Conservation (phyloP, 2,329 filamentous ascomycete species). For the Xylaria sp. region DNA sequence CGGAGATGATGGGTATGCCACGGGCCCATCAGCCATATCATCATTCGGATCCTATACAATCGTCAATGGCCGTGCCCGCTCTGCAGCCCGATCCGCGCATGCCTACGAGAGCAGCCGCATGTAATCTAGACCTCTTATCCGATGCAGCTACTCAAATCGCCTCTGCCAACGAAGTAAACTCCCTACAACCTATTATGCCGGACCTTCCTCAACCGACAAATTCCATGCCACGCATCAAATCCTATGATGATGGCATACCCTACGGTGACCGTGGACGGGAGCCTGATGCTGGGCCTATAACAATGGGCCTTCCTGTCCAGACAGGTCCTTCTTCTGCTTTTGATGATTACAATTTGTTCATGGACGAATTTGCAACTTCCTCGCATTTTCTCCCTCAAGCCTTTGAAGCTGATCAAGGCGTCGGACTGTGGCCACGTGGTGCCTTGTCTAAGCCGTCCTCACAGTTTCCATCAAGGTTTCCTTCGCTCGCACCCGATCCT, state of each 20-base stretch:
- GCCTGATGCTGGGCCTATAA: conserved; percentile 56
- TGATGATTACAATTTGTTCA: conserved; percentile 69
- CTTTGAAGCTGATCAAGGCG: conserved; percentile 65
- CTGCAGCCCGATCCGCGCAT: conserved; percentile 61
- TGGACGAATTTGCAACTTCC: conserved; percentile 66
- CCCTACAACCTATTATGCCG: conserved; percentile 63
- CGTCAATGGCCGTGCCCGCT: conserved; percentile 53
- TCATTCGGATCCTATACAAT: conserved; percentile 55
- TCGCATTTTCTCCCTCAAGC: conserved; percentile 67
- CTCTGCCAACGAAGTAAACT: conserved; percentile 65
- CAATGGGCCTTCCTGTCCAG: conserved; percentile 55
- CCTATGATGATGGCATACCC: conserved; percentile 60
- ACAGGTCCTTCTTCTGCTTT: conserved; percentile 55
- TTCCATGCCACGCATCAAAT: conserved; percentile 59
- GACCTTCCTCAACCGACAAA: conserved; percentile 57
- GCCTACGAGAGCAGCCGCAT: conserved; percentile 59
- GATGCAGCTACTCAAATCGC: conserved; percentile 66
- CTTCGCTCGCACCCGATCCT: conserved; percentile 64
- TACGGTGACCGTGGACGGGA: conserved; percentile 63
- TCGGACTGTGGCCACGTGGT: conserved; percentile 62
- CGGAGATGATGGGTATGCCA: conserved; percentile 59
- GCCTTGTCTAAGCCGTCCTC: conserved; percentile 61
- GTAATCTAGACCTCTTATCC: conserved; percentile 68
- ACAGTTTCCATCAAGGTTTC: conserved; percentile 65
- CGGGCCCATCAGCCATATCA: conserved; percentile 54